Evolutionary conservation across 2,329 filamentous ascomycete genomes (phyloP), one percentile per base, ranked within the genome.

Genomic region (Shiraia sp.): DNA sequence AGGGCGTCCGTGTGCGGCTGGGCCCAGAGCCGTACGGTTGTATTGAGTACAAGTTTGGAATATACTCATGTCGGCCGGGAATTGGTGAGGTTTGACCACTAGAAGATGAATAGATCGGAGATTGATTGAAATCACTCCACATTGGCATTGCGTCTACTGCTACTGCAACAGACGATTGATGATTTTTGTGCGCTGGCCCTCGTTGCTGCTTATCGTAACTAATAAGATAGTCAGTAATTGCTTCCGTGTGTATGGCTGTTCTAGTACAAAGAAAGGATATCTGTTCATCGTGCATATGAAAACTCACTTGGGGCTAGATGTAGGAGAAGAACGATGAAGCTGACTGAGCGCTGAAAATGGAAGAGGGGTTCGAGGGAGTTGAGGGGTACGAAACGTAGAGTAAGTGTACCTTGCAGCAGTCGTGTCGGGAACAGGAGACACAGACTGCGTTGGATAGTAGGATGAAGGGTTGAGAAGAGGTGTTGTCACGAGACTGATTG

Each of bases 361-460:
- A 46, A 50, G 48, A 53, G 64, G 60, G 55, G 66, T 64, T 42
- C 58, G 58, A 51, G 61, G 61, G 42, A 63, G 42, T 47, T 59
- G 54, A 63, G 65, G 66, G 62, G 63, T 66, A 68, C 62, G 64
- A 66, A 68, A 69, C 51, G 53, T 50, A 50, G 52, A 53, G 47
- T 53, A 42, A 36, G 55, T 67, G 64, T 69, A 69, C 66, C 66
- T 69, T 69, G 60, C 49, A 44, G 53, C 28, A 32, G 49, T 53
- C 38, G 55, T 36, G 42, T 61, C 63, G 31, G 51, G 54, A 32
- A 58, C 37, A 14, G 63, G 52, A 38, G 65, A 59, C 23, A 57
- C 36, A 27, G 54, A 28, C 41, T 49, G 55, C 14, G 37, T 28
- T 23, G 40, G 36, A 35, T 57, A 58, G 22, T 54, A 61, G 22